Percentiles rank a stretch among this genome's conserved stretches.
Evolutionary conservation across 108 stramenopile genomes (phyloP).

Genomic region (Cylindrotheca fusiformis): DNA sequence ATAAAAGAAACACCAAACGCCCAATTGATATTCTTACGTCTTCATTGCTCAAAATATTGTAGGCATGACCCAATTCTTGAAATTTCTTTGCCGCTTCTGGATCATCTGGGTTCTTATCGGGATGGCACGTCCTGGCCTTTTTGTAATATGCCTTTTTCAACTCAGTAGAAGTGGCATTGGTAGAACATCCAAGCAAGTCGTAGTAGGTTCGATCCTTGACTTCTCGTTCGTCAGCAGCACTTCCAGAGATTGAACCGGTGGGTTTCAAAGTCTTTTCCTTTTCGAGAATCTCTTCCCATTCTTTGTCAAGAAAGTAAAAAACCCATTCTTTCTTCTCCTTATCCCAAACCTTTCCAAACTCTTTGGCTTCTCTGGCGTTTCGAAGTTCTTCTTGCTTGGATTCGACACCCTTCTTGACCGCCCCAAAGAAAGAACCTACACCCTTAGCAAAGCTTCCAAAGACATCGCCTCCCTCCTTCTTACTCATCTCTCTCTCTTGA

Average conservation of each 20-base stretch:
- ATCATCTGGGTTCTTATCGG: conserved; percentile 86
- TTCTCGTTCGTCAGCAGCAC: conserved; percentile 9
- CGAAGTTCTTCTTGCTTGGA: conserved; percentile 22
- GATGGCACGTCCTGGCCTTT: conserved; percentile 78
- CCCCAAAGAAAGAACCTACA: conserved; percentile 14
- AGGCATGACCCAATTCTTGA: conserved; percentile 86
- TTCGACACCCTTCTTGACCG: conserved; percentile 17
- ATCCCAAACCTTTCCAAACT: conserved; percentile 40
- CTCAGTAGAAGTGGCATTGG: conserved; percentile 69
- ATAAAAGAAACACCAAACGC: not conserved
- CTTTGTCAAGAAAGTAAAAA: conserved; percentile 41
- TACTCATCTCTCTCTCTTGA: too few relatives aligned
- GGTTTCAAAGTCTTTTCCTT: conserved; percentile 23
- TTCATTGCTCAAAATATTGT: conserved; percentile 82
- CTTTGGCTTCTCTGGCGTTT: conserved; percentile 31
- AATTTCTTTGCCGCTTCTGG: conserved; percentile 82
- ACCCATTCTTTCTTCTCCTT: conserved; percentile 30
- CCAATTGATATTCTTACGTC: conserved; percentile 14
- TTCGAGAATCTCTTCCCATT: conserved; percentile 34
- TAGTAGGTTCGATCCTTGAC: conserved; percentile 88
- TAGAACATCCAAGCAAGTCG: conserved; percentile 75
- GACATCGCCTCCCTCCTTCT: not conserved
- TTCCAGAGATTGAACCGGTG: not conserved
- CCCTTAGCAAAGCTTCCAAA: conserved; percentile 14
- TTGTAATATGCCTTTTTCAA: conserved; percentile 93